A percentile compares a stretch with the other conserved stretches of the same genome.
These are phyloP conservation scores for Solanum piurae DNA, from an alignment of 257 asterid species.

Conservation along the genomic window DNA sequence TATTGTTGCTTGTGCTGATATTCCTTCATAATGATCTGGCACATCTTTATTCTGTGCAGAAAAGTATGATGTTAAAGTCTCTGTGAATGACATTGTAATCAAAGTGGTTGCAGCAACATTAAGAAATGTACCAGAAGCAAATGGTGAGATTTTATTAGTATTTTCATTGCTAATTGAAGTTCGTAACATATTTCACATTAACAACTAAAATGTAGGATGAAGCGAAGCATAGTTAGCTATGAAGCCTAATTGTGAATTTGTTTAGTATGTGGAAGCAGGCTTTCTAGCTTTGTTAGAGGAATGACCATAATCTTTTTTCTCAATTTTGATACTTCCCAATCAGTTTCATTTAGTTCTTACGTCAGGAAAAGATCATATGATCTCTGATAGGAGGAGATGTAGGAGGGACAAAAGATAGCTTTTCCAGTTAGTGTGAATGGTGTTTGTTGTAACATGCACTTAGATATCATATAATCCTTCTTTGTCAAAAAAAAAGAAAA, in stretches of 20 bases:
- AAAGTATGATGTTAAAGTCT: constrained; percentile 77
- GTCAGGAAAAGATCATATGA: background rate
- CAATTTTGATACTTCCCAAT: background rate
- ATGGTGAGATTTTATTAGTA: constrained; percentile 42
- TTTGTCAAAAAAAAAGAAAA: too few relatives aligned
- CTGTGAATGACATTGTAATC: constrained; percentile 93
- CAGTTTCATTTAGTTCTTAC: background rate
- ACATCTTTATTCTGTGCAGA: constrained; percentile 39
- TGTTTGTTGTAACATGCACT: background rate
- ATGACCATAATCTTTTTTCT: background rate
- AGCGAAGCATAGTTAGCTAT: background rate
- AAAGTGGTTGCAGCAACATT: constrained; percentile 83
- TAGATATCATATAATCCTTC: background rate
- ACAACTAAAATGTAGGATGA: background rate
- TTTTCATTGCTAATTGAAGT: background rate
- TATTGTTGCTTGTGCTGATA: constrained; percentile 1
- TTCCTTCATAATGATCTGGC: constrained; percentile 7
- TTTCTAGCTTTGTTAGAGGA: background rate
- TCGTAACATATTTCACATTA: background rate
- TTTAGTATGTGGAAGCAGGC: background rate
- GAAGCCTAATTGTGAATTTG: background rate
- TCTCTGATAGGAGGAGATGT: background rate
- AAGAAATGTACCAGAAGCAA: constrained; percentile 90
- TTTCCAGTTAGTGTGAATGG: background rate
- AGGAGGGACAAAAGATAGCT: background rate